phyloP scores from a whole-genome alignment of 225 moss, liverwort and hornwort genomes.

The Climacium dendroides region DNA sequence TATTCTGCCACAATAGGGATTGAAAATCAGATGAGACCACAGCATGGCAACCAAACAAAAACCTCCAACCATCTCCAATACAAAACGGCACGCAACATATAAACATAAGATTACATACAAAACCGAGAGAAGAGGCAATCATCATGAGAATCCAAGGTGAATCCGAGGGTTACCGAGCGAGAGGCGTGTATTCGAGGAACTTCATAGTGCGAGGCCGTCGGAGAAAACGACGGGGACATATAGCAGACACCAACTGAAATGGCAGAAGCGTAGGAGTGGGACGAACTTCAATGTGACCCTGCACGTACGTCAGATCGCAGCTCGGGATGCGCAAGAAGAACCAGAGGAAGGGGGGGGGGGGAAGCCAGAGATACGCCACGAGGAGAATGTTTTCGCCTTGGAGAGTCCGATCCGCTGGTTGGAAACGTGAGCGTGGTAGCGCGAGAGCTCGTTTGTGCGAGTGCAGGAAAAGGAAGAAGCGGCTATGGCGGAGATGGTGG shows the following conservation, averaged over 20 bases:
- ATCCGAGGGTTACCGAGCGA: constrained; percentile 43
- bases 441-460: too few relatives aligned
- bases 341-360: too few relatives aligned
- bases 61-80: not conserved
- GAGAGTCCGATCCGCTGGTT: too few relatives aligned
- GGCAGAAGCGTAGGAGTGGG: too few relatives aligned
- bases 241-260: too few relatives aligned
- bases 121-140: not conserved
- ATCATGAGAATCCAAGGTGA: not conserved
- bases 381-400: too few relatives aligned
- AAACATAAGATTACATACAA: not conserved
- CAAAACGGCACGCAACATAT: not conserved
- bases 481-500: not conserved
- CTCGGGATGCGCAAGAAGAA: too few relatives aligned
- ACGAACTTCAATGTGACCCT: too few relatives aligned
- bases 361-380: too few relatives aligned
- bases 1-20: constrained; percentile 39
- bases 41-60: not conserved
- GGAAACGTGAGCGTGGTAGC: too few relatives aligned
- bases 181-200: constrained; percentile 98
- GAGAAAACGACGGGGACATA: not conserved
- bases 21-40: not conserved
- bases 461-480: too few relatives aligned
- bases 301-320: too few relatives aligned
- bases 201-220: constrained; percentile 40